phyloP scores from a whole-genome alignment of 306 rosid genomes.

The Vigna unguiculata region DNA sequence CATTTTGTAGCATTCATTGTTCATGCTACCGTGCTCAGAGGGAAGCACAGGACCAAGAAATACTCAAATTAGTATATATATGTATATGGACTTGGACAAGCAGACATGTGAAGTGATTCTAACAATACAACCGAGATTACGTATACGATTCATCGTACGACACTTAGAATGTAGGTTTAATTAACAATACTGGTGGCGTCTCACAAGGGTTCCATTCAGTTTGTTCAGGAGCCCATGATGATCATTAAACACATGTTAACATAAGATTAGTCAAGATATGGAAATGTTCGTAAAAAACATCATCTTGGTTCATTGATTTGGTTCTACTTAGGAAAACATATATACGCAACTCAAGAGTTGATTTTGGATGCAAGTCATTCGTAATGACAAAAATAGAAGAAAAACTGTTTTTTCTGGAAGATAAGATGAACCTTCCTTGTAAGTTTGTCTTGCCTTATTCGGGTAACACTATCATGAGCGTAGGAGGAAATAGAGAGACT shows the following conservation, averaged over 20 bases:
- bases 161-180: neutral
- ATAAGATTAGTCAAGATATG: neutral
- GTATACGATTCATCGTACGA: slow-evolving; percentile 11
- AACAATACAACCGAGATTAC: neutral
- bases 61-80: neutral
- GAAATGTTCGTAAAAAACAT: neutral
- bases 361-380: neutral
- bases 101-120: neutral
- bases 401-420: slow-evolving; percentile 23
- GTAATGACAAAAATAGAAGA: neutral
- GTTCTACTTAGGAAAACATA: slow-evolving; percentile 28
- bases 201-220: slow-evolving; percentile 12
- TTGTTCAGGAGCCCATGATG: neutral
- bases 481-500: neutral
- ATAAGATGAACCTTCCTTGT: neutral
- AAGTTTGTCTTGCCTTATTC: neutral
- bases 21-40: slow-evolving; percentile 32
- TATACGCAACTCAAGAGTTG: slow-evolving; percentile 1
- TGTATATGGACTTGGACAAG: neutral
- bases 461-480: neutral
- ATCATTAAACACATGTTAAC: slow-evolving; percentile 21
- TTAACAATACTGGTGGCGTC: slow-evolving; percentile 21
- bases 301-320: slow-evolving; percentile 32
- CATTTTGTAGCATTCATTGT: neutral
- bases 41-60: slow-evolving; percentile 12